A percentile compares a stretch with the other conserved stretches of the same genome.
These are phyloP conservation scores for Erucastrum elatum DNA, from an alignment of 345 rosid genomes.

Conservation along the genomic window DNA sequence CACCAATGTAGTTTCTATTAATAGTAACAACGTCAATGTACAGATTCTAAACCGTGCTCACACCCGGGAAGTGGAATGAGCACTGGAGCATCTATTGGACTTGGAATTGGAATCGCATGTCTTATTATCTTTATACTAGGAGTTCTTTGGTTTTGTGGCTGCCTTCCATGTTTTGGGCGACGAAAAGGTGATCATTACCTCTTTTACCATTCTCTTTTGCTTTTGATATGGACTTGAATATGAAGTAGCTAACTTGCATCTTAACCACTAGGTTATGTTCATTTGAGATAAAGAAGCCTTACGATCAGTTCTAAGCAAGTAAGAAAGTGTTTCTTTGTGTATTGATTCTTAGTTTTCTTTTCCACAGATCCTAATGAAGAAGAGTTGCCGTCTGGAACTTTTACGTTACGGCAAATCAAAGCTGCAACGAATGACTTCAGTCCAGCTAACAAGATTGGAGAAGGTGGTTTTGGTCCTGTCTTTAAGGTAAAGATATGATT, in stretches of 20 bases:
- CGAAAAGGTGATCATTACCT: slow-evolving; percentile 29
- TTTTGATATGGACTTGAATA: background rate
- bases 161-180: slow-evolving; percentile 28
- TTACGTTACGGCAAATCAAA: slow-evolving; percentile 55
- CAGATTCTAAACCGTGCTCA: slow-evolving; percentile 38
- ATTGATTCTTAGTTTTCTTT: slow-evolving; percentile 8
- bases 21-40: slow-evolving; percentile 13
- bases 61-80: slow-evolving; percentile 17
- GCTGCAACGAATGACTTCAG: slow-evolving; percentile 56
- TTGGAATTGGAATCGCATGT: slow-evolving; percentile 38
- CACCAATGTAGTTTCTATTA: slow-evolving; percentile 4
- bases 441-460: slow-evolving; percentile 57
- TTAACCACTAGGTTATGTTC: slow-evolving; percentile 5
- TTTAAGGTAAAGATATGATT: slow-evolving; percentile 49
- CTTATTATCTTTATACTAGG: slow-evolving; percentile 40
- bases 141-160: slow-evolving; percentile 50
- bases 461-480: slow-evolving; percentile 72
- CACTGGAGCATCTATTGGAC: slow-evolving; percentile 17
- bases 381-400: slow-evolving; percentile 48
- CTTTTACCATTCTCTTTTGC: background rate
- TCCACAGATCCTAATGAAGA: slow-evolving; percentile 37
- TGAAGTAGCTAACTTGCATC: slow-evolving; percentile 1
- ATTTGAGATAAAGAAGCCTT: background rate
- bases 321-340: slow-evolving; percentile 1
- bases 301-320: background rate